Conservation (phyloP, 2,329 filamentous ascomycete species). For the Nannizziopsis barbatae region DNA sequence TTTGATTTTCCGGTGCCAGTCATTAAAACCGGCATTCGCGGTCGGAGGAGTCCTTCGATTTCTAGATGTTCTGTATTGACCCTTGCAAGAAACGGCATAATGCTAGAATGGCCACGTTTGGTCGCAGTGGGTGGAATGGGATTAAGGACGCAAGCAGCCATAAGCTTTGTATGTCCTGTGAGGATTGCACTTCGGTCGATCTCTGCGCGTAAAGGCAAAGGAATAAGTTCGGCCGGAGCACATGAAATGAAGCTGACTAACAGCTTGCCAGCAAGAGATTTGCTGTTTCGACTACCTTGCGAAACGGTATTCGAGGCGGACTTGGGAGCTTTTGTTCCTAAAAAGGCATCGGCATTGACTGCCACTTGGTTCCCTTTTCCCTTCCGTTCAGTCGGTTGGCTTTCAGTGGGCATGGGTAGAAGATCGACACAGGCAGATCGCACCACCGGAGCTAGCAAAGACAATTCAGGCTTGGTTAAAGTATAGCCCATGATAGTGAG, state of each 20-base stretch:
- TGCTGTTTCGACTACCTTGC: constrained; percentile 33
- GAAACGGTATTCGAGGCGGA: neutral
- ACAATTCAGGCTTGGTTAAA: constrained; percentile 54
- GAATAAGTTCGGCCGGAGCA: constrained; percentile 55
- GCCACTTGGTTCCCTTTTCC: constrained; percentile 36
- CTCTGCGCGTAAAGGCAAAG: constrained; percentile 59
- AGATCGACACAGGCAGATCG: constrained; percentile 65
- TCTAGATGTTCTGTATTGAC: constrained; percentile 51
- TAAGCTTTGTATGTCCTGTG: constrained; percentile 54
- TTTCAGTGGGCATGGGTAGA: constrained; percentile 38
- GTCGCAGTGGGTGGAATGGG: constrained; percentile 56
- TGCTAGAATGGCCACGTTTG: constrained; percentile 54
- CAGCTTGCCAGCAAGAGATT: constrained; percentile 48
- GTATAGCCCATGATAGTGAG: constrained; percentile 54
- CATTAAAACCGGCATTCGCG: constrained; percentile 40
- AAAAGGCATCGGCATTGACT: constrained; percentile 62
- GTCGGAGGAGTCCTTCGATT: constrained; percentile 58
- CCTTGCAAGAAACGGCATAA: constrained; percentile 66
- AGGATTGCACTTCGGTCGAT: constrained; percentile 75
- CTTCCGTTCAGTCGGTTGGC: constrained; percentile 21
- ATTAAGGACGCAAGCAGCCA: constrained; percentile 73
- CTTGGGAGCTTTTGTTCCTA: constrained; percentile 37
- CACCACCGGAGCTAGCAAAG: constrained; percentile 51
- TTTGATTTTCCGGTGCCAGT: constrained; percentile 22
- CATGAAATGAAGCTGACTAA: constrained; percentile 52